Evolutionary conservation across 345 rosid species (phyloP).

Genomic region (Pelargonium nanum): DNA sequence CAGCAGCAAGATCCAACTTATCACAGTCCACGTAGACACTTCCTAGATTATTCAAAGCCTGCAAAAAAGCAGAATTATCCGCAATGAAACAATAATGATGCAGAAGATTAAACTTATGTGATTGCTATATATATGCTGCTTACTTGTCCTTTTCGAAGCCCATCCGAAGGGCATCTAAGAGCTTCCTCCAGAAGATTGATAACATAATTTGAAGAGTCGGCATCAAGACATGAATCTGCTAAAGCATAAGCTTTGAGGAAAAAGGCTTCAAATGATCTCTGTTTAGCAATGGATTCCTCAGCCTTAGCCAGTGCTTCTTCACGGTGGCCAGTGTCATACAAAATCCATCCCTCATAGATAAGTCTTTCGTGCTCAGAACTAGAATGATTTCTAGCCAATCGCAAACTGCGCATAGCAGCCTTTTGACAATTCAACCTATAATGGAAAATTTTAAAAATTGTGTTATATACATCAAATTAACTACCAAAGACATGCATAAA

Average conservation of each 20-base stretch:
- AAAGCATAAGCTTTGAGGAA: conserved; percentile 92
- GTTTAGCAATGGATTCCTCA: conserved; percentile 69
- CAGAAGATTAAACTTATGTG: background rate
- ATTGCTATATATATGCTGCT: conserved; percentile 9
- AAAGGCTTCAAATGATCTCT: conserved; percentile 95
- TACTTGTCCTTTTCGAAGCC: conserved; percentile 98
- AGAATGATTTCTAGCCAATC: conserved; percentile 82
- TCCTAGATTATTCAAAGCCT: conserved; percentile 92
- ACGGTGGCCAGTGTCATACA: conserved; percentile 85
- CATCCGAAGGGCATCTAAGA: conserved; percentile 91
- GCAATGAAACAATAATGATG: background rate
- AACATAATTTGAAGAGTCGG: conserved; percentile 55
- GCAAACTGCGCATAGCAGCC: conserved; percentile 84
- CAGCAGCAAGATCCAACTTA: conserved; percentile 80
- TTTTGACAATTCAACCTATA: conserved; percentile 82
- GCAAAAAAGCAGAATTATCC: conserved; percentile 18
- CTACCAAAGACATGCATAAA: background rate
- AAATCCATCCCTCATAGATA: conserved; percentile 93
- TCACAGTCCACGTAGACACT: conserved; percentile 78
- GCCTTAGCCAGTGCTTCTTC: conserved; percentile 94
- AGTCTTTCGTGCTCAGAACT: conserved; percentile 76
- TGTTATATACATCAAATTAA: background rate
- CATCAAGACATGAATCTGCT: conserved; percentile 60
- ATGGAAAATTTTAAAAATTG: conserved; percentile 6
- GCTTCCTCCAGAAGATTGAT: conserved; percentile 85